Evolutionary conservation across 331 rosid genomes (phyloP).

Genomic region (Rosa hybrid): DNA sequence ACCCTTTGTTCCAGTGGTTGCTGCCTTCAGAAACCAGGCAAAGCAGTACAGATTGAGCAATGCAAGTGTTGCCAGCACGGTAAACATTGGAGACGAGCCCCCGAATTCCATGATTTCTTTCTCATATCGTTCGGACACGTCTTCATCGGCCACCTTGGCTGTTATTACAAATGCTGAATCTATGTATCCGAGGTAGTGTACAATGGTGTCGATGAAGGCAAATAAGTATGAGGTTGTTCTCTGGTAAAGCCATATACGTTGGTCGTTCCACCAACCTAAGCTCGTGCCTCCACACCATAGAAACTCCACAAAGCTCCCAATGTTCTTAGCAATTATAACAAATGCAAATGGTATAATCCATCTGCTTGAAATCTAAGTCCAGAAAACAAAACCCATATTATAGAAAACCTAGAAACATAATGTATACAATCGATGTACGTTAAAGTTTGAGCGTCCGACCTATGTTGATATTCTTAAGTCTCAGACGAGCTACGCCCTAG

Average conservation of each 20-base stretch:
- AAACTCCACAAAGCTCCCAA: slow-evolving; percentile 17
- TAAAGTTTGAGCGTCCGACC: too few relatives aligned
- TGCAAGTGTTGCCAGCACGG: slow-evolving; percentile 56
- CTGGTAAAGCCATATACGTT: slow-evolving; percentile 29
- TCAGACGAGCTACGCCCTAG: too few relatives aligned
- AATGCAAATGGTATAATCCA: slow-evolving; percentile 28
- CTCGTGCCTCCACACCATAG: slow-evolving; percentile 20
- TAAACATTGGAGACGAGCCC: slow-evolving; percentile 58
- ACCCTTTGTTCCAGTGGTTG: slow-evolving; percentile 25
- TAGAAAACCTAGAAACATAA: background rate
- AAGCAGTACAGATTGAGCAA: slow-evolving; percentile 57
- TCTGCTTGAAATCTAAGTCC: background rate
- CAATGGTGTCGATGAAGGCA: slow-evolving; percentile 22
- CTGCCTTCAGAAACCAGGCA: slow-evolving; percentile 38
- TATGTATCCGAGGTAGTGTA: slow-evolving; percentile 11
- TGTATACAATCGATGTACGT: background rate
- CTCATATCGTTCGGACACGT: slow-evolving; percentile 49
- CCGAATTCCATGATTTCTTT: slow-evolving; percentile 77
- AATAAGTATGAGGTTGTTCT: slow-evolving; percentile 27
- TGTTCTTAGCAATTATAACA: slow-evolving; percentile 2
- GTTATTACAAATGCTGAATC: slow-evolving; percentile 37
- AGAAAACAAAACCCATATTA: background rate
- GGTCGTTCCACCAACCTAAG: slow-evolving; percentile 34
- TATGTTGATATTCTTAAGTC: too few relatives aligned
- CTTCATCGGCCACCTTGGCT: slow-evolving; percentile 57